A percentile compares a stretch with the other conserved stretches of the same genome.
Evolutionary conservation across 2,329 filamentous ascomycete genomes (phyloP).

Genomic region (Hypocreales sp.): DNA sequence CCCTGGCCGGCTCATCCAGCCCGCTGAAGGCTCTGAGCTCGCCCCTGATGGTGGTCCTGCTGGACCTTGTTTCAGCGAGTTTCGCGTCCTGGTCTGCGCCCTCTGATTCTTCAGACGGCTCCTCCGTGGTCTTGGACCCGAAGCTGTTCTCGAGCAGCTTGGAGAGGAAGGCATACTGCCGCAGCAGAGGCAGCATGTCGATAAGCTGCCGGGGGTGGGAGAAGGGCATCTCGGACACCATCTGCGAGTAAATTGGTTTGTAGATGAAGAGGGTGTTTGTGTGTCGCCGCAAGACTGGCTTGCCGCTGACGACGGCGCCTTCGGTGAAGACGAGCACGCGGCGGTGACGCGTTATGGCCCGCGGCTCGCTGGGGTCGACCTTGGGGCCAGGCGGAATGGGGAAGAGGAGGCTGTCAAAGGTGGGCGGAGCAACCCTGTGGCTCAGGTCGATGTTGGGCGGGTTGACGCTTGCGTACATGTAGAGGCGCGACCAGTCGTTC

Average conservation of each 20-base stretch:
- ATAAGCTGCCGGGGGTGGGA: slow-evolving; percentile 64
- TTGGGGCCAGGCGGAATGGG: slow-evolving; percentile 30
- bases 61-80: slow-evolving; percentile 1
- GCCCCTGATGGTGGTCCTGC: slow-evolving; percentile 13
- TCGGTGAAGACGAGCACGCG: slow-evolving; percentile 25
- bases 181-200: slow-evolving; percentile 54
- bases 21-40: slow-evolving; percentile 18
- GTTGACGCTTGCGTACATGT: slow-evolving; percentile 36
- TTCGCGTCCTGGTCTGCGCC: slow-evolving; percentile 1
- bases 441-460: slow-evolving; percentile 18
- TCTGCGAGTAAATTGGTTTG: slow-evolving; percentile 56
- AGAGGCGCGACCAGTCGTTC: slow-evolving; percentile 45
- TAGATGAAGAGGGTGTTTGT: slow-evolving; percentile 52
- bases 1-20: neutral
- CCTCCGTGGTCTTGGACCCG: slow-evolving; percentile 16
- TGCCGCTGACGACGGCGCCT: too few species aligned
- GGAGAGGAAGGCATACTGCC: slow-evolving; percentile 61
- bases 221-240: slow-evolving; percentile 55
- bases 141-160: slow-evolving; percentile 50
- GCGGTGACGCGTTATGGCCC: slow-evolving; percentile 35
- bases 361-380: slow-evolving; percentile 41
- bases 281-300: slow-evolving; percentile 22
- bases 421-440: slow-evolving; percentile 18
- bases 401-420: slow-evolving; percentile 44
- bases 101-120: slow-evolving; percentile 1